Base-by-base conservation (phyloP, 257 asterid genomes). In the Petunia axillaris region DNA sequence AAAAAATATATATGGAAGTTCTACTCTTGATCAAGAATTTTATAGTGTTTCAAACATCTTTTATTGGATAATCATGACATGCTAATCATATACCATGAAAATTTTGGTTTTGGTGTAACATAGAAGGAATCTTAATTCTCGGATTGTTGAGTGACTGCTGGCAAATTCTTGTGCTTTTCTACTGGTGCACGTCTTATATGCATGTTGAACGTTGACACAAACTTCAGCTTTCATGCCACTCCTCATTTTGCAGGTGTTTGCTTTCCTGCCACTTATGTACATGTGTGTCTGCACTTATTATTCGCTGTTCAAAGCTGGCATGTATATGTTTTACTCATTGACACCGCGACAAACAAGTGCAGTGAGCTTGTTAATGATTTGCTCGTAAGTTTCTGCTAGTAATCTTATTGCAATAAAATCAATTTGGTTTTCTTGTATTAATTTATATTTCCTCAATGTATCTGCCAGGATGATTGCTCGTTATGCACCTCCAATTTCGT, bases 231-330 rank as follows among this genome's bases (percentile, higher is more conserved):
- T 73, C 48, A 52, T 11, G 16, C 63, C 63, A 35, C 68, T 88
- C 83, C 53, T 70, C 59, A 77, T 44, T 81, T 82, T 79, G 76
- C 90, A 95, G 99, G 97, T 89, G 81, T 79, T 92, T 83, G 97
- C 99, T 43, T 95, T 95, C 87, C 90, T 91, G 82, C 99, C 99
- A 78, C 89, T 95, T 84, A 87, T 95, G 97, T 95, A 90, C 87
- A 95, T 95, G 98, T 95, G 99, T 82, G 85, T 92, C 48, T 95
- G 98, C 93, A 95, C 99, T 6, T 95, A 95, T 86, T 95, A 90
- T 88, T 93, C 98, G 44, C 87, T 93, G 80, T 95, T 95, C 89
- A 92, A 95, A 88, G 94, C 93, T 46, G 99, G 99, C 76, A 91
- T 91, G 94, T 88, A 93, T 77, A 95, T 93, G 99, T 95, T 95